Evolutionary conservation across 129 eudicot genomes (phyloP), one percentile per base, ranked within the genome.

Genomic region (Helianthus tuberosus): DNA sequence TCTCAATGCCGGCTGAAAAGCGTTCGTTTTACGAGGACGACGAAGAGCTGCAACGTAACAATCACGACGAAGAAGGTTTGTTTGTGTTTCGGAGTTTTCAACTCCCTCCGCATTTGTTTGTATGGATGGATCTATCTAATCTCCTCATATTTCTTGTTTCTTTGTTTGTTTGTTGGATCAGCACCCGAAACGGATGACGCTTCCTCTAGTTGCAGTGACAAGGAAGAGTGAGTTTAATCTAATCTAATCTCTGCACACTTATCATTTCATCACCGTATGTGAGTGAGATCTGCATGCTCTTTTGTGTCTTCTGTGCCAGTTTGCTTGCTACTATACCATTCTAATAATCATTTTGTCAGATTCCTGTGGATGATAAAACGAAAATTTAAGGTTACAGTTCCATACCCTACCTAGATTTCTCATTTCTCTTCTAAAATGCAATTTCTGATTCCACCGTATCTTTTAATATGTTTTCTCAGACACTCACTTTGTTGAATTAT

Each of bases 181-280:
- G 61, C 74, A 32, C 36, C 36, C 6, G 62, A 48, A 78, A 51
- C 80, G 59, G 87, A 84, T 73, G 82, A 86, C 71, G 32, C 77
- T 51, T 78, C 82, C 62, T 78, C 86, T 13, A 82, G 83, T 48
- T 71, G 36, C 25, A 84, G 69, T 15, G 91, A 89, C 13, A 70
- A 68, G 66, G 96, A 89, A 17, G 96, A 90, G 93, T 90, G 77
- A 38, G 83, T 64, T 57, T 12, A 32, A 32, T 32, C 36, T 32
- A 32, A 32, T 20, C 23, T 20, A 20, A 20, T 32, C 36, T 32
- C 36, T 32, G 3, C 36, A 2, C 36, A 2, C 36, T 50, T 11
- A 50, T 49, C 0, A 10, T 50, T 50, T 5, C 55, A n/a, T 5
- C 55, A n/a, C 16, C 6, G 5, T 50, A n/a, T 49, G 54, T 48